Evolutionary conservation across 805 yeast species (phyloP), one percentile per base, ranked within the genome.

Genomic region (Candida rishiriensis): DNA sequence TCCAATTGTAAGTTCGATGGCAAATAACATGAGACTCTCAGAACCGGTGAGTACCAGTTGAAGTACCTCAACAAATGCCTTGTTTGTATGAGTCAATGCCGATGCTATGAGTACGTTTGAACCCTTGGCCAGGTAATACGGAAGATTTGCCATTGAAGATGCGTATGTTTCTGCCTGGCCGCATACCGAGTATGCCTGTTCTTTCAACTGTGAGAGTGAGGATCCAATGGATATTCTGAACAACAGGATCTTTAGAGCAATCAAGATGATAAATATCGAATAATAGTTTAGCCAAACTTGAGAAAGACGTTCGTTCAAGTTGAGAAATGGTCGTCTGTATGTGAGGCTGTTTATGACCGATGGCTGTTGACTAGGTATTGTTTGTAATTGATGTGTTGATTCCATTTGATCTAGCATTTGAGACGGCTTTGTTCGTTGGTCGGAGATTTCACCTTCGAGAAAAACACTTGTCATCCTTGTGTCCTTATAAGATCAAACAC

Each of bases 1-100:
- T 0, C 97, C 98, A 2, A 89, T 62, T 39, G 85, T 76, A 50
- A 91, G 54, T 29, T 89, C 88, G 9, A 91, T 65, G 8, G 79
- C 67, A 57, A 91, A 87, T 3, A 78, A 57, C 0, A 87, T 59
- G 34, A 89, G 50, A 35, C 73, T 70, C 52, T 85, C 83, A 8
- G 82, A 66, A 0, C 80, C 83, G 0, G 78, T 74, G 0, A 87
- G 57, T 10, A 79, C 54, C 39, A 80, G 45, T 1, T 70, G 55
- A 10, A 86, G 43, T 0, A 74, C 51, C 2, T 68, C 60, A 28
- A 74, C 54, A 10, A 80, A 64, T 0, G 72, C 78, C 10, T 69
- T 61, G 31, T 81, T 72, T 0, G 81, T 57, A 34, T 73, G 71
- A 12, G 73, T 69, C 33, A 86, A 56, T 0, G 76, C 62, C 15